Base-by-base conservation (phyloP, 176 grass and related monocot species). In the Rhynchospora pubera region DNA sequence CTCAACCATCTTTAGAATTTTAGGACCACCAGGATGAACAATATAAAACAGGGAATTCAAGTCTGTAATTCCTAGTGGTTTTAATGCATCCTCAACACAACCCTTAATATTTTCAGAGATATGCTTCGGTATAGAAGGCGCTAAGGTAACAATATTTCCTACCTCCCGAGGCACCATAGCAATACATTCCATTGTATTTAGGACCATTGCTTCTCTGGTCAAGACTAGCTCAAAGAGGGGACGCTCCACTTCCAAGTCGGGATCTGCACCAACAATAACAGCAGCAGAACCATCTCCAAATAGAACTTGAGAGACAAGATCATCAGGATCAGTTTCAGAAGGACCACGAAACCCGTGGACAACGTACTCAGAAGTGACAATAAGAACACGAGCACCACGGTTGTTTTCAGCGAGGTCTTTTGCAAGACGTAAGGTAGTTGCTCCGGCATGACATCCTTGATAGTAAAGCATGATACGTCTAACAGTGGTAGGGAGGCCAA, bases 1-100 rank as follows among this genome's bases (percentile, higher is more conserved):
- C 57, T 59, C 57, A 19, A 59, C 57, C 57, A 59, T 7, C 4
- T 59, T 59, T 21, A 59, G 57, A 59, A 59, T 59, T 21, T 59
- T 59, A 59, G 57, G 57, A 19, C 57, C 57, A 7, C 57, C 57
- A 59, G 57, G 57, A 59, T 59, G 57, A 59, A 59, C 72, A 0
- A 84, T 78, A 77, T 86, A 93, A 80, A 93, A 93, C 6, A 93
- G 66, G 69, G 90, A 87, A 45, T 91, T 93, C 89, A 83, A 91
- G n/a, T 83, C 18, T 10, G 61, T 71, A 13, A 16, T 65, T n/a
- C 57, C 57, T 19, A 59, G 16, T 18, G 57, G 57, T 59, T 59
- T 59, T 7, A 59, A 7, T 59, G n/a, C 57, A 7, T 59, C 57
- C n/a, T 59, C 57, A 7, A 59, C 57, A 59, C 57, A 59, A 59